Percentiles rank a stretch among this genome's conserved stretches.
These are phyloP conservation scores for Coffea eugenioides DNA, from an alignment of 257 asterid species.

Conservation along the genomic window DNA sequence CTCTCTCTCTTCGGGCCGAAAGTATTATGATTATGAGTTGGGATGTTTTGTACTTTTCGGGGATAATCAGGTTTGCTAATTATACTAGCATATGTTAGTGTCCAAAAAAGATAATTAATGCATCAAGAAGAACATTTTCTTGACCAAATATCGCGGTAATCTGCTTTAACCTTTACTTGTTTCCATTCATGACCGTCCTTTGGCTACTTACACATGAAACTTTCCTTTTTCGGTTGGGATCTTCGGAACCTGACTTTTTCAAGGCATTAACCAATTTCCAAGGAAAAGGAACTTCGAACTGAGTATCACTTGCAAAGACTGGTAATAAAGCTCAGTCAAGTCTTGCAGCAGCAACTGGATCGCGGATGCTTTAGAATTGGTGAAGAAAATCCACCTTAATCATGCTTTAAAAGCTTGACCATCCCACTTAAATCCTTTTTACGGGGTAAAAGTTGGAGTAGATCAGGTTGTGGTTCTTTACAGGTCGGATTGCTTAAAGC, in stretches of 20 bases:
- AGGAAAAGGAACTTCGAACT: slow-evolving; percentile 3
- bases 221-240: slow-evolving; percentile 1
- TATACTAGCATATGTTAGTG: not conserved
- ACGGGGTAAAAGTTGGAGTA: slow-evolving; percentile 1
- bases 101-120: not conserved
- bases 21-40: not conserved
- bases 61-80: not conserved
- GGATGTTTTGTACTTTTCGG: not conserved
- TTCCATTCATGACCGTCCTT: not conserved
- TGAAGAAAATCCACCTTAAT: slow-evolving; percentile 4
- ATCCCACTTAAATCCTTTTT: slow-evolving; percentile 16
- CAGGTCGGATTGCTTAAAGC: slow-evolving; percentile 14
- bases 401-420: slow-evolving; percentile 16
- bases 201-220: not conserved
- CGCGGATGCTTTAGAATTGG: not conserved
- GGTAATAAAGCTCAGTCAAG: slow-evolving; percentile 2
- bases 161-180: not conserved
- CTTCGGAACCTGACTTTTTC: not conserved
- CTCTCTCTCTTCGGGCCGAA: not conserved
- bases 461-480: slow-evolving; percentile 5
- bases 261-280: slow-evolving; percentile 16
- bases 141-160: not conserved
- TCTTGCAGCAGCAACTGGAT: slow-evolving; percentile 16
- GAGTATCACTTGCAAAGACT: slow-evolving; percentile 3
- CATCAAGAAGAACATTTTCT: not conserved